A percentile compares a stretch with the other conserved stretches of the same genome.
phyloP scores from a whole-genome alignment of 192 early-diverging fungal species.

The Coemansia sp. region DNA sequence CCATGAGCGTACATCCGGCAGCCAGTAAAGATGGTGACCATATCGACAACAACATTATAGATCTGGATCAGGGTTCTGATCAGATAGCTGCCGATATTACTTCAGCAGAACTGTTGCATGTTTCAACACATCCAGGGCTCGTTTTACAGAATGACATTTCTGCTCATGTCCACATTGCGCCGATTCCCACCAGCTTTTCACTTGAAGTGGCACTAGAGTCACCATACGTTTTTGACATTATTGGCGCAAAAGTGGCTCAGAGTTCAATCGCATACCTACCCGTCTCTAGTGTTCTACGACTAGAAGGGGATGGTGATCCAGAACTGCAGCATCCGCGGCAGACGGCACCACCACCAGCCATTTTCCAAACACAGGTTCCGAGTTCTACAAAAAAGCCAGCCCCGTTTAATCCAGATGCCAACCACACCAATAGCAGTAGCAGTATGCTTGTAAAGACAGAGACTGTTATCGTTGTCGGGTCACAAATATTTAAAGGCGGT shows the following conservation, averaged over 20 bases:
- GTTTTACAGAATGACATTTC: not conserved
- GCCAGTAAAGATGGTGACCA: not conserved
- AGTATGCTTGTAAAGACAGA: not conserved
- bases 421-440: not conserved
- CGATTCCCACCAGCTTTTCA: constrained; percentile 1
- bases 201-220: constrained; percentile 5
- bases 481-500: not conserved
- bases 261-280: not conserved
- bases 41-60: not conserved
- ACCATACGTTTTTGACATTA: constrained; percentile 15
- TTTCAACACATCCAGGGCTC: not conserved
- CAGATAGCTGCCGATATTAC: not conserved
- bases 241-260: constrained; percentile 15
- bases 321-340: not conserved
- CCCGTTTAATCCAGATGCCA: not conserved
- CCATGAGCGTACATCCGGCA: not conserved
- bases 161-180: not conserved
- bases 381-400: not conserved
- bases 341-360: constrained; percentile 5
- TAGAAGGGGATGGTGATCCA: not conserved
- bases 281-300: constrained; percentile 1
- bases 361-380: constrained; percentile 1
- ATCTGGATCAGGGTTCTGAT: not conserved
- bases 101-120: not conserved
- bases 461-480: constrained; percentile 5